Evolutionary conservation across 176 grass and related monocot genomes (phyloP).

Genomic region (Cenchrus purpureus): DNA sequence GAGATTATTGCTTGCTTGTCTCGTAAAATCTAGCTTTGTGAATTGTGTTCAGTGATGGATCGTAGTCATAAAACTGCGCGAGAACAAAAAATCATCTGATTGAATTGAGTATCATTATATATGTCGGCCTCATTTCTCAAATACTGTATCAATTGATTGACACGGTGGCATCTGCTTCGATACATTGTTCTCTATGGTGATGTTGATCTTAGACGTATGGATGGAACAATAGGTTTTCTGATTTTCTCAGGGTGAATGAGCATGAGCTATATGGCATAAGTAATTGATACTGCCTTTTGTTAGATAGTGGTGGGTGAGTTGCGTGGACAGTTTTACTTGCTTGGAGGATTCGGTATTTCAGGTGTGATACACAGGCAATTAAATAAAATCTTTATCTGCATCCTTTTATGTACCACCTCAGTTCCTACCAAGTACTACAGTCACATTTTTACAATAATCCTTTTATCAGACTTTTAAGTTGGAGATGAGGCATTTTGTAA

Average conservation of each 20-base stretch:
- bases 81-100: neutral
- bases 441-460: neutral
- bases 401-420: neutral
- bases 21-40: neutral
- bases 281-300: neutral
- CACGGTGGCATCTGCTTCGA: slow-evolving; percentile 12
- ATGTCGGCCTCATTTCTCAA: neutral
- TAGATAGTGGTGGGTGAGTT: neutral
- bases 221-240: neutral
- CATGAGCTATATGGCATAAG: neutral
- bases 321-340: neutral
- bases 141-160: neutral
- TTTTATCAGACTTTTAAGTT: slow-evolving; percentile 10
- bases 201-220: neutral
- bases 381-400: neutral
- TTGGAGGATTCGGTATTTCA: slow-evolving; percentile 8
- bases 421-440: neutral
- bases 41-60: neutral
- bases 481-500: neutral
- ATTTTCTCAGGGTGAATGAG: neutral
- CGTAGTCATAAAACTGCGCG: neutral
- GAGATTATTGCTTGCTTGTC: slow-evolving; percentile 27
- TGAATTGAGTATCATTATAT: neutral
- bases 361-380: neutral
- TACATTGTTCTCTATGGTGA: neutral